Base-by-base conservation (phyloP, 352 stramenopile genomes). In the Pythium dissotocum region DNA sequence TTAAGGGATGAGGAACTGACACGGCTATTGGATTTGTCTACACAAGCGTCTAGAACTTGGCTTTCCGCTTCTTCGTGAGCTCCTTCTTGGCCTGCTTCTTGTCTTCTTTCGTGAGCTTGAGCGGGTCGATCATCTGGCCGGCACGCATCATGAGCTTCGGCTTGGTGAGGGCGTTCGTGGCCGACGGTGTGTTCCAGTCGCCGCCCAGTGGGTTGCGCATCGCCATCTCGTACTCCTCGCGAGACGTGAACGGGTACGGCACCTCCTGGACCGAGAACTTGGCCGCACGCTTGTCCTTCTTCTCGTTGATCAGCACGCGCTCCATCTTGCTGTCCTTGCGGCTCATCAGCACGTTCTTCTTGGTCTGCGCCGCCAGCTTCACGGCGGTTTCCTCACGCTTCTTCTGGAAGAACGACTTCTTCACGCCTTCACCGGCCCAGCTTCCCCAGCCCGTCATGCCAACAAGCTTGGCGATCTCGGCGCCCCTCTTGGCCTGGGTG, bases 241-340 rank as follows among this genome's bases (percentile, higher is more conserved):
- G 88, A 63, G 89, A 98, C 58, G 89, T 98, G 79, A 98, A 99
- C 33, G 98, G 98, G 79, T 99, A 99, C 60, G 98, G 98, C 51
- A 99, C 93, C 61, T 98, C 87, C 53, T 87, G 73, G 5, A 96
- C 81, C 57, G 78, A 78, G 75, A 85, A 95, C 76, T 92, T 91
- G 60, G 87, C 77, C 28, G 83, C 87, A 64, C 97, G 97, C 69
- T 94, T 93, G 71, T 95, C 86, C 70, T 92, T 93, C 81, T 91
- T 94, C 74, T 96, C 88, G 62, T 91, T 95, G 61, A 95, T 92
- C 28, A 95, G 57, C 61, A 95, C 87, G 36, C 74, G 73, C 14
- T 81, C 72, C 59, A 95, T 77, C 65, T 87, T 82, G 60, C 73
- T 79, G 74, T 94, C 87, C 71, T 92, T 90, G 33, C 86, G 84